phyloP scores from a whole-genome alignment of 345 rosid species.

The Melaleuca quinquenervia region DNA sequence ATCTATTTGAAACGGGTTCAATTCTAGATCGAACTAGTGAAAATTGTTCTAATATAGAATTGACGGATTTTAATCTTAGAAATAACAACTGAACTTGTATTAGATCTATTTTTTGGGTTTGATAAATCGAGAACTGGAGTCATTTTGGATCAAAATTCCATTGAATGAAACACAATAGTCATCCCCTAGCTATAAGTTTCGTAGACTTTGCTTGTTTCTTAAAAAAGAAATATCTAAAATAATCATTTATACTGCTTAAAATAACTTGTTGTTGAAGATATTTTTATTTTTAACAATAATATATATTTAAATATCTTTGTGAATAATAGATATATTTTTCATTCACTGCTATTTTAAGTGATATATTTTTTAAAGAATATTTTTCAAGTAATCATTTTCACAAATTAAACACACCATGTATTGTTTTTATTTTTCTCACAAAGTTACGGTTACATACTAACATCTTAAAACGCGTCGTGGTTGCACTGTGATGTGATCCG shows the following conservation, averaged over 20 bases:
- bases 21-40: too few relatives aligned
- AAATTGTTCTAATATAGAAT: too few relatives aligned
- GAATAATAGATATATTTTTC: rapidly evolving
- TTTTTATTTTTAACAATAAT: neutral
- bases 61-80: too few relatives aligned
- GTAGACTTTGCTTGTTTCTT: rapidly evolving
- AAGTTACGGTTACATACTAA: neutral
- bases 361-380: neutral
- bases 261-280: rapidly evolving
- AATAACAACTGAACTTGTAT: neutral
- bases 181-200: neutral
- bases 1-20: too few relatives aligned
- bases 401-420: neutral
- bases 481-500: neutral
- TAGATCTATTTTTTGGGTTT: neutral
- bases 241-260: rapidly evolving
- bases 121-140: neutral
- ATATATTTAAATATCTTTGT: rapidly evolving
- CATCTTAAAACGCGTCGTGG: rapidly evolving
- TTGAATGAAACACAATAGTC: neutral
- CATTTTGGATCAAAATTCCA: too few relatives aligned
- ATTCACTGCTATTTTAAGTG: neutral
- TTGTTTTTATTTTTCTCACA: neutral
- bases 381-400: rapidly evolving
- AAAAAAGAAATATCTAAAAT: too few relatives aligned